These are phyloP conservation scores for Pecoramyces ruminantium DNA, from an alignment of 192 early-diverging fungal species.

Conservation along the genomic window DNA sequence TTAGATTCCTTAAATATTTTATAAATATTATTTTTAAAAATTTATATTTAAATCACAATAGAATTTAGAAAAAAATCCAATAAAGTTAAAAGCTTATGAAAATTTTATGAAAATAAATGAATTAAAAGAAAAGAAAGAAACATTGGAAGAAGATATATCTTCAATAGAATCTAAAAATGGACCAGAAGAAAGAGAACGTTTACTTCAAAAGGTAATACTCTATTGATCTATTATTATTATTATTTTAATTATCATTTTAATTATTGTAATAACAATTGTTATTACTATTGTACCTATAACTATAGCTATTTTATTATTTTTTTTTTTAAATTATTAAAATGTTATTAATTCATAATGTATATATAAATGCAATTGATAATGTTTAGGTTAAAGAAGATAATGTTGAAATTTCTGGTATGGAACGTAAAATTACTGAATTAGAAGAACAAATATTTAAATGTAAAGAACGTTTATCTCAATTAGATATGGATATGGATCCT, in stretches of 20 bases:
- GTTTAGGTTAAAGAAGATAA: conserved; percentile 36
- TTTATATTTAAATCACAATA: too few relatives aligned
- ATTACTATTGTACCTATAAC: too few relatives aligned
- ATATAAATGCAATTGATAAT: too few relatives aligned
- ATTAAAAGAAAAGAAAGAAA: not conserved
- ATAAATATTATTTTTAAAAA: too few relatives aligned
- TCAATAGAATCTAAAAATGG: not conserved
- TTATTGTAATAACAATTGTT: too few relatives aligned
- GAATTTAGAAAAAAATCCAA: not conserved
- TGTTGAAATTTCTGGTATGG: conserved; percentile 41
- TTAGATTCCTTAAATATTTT: too few relatives aligned
- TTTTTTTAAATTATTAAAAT: too few relatives aligned
- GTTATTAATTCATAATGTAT: too few relatives aligned
- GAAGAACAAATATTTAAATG: conserved; percentile 18
- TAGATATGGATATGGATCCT: conserved; percentile 23
- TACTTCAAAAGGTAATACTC: not conserved
- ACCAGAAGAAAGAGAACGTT: not conserved
- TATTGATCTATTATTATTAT: too few relatives aligned
- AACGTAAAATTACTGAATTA: conserved; percentile 26
- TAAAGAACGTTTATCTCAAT: conserved; percentile 22
- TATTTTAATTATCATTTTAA: too few relatives aligned
- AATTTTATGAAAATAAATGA: not conserved
- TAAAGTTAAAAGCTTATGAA: not conserved
- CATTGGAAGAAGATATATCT: not conserved
- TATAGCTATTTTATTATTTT: too few relatives aligned